Base-by-base conservation (phyloP, 192 early-diverging fungal species). In the Podila verticillata region DNA sequence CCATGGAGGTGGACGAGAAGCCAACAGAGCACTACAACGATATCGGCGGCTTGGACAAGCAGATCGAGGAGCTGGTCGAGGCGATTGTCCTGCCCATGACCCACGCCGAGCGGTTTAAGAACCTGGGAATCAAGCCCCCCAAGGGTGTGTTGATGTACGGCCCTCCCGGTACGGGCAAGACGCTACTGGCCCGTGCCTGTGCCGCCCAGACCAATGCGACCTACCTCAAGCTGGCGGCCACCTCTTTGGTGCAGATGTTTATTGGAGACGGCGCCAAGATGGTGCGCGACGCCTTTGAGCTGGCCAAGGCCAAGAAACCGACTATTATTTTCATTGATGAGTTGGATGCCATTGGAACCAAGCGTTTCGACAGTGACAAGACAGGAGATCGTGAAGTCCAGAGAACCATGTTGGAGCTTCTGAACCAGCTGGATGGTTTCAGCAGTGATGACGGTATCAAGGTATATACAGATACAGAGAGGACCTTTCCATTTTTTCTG, bases 1-100 rank as follows among this genome's bases (percentile, higher is more conserved):
- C 96, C 17, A 99, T 99, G 98, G 98, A 99, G 84, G 98, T 99
- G 7, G 98, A 99, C 66, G 98, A 99, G 82, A 98, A 98, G 85
- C 98, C 98, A 19, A 97, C 96, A 20, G 98, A 99, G 86, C 94
- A 95, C 65, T 98, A 97, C 75, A 96, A 90, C 75, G 98, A 98
- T 75, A 93, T 96, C 75, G 95, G 95, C 72, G 95, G 95, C n/a
- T 77, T 96, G 49, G 93, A 94, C 72, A 95, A 95, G 83, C 93
- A 96, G 83, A 93, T 96, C 36, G 93, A 93, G 65, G 95, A 95
- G 81, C 83, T 95, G 48, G 94, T 96, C 1, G 94, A 96, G 77
- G 94, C 94, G 2, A 90, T 96, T 81, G 93, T 94, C 20, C 78
- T 96, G 66, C 94, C 94, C 39, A 95, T 96, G 91, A 93, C 93